These are phyloP conservation scores for Dipteronia dyeriana DNA, from an alignment of 345 rosid species.

Conservation along the genomic window DNA sequence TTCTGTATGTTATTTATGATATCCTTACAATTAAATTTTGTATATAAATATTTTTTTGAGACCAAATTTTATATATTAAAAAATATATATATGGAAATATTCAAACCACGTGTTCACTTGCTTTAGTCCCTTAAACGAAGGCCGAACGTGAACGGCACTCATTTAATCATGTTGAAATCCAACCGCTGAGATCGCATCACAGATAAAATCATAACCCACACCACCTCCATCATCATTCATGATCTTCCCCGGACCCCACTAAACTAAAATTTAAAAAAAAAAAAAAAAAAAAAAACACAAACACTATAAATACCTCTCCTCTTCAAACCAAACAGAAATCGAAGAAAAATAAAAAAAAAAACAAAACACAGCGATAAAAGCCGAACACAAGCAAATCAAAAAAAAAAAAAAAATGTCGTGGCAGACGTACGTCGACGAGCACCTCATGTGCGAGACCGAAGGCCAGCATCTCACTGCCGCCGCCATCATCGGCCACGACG, in stretches of 20 bases:
- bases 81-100: background rate
- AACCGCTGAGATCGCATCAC: conserved; percentile 26
- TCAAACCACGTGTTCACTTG: conserved; percentile 10
- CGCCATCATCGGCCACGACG: conserved; percentile 53
- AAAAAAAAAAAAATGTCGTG: conserved; percentile 38
- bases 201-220: background rate
- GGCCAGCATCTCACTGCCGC: conserved; percentile 44
- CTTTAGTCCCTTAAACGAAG: conserved; percentile 1
- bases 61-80: too few species aligned
- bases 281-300: background rate
- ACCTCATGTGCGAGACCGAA: conserved; percentile 51
- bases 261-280: background rate
- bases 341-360: background rate
- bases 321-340: conserved; percentile 20
- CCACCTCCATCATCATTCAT: background rate
- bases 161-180: conserved; percentile 23
- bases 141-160: conserved; percentile 36
- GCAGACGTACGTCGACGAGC: conserved; percentile 54
- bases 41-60: too few species aligned
- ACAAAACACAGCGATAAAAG: background rate
- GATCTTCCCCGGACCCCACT: conserved; percentile 12
- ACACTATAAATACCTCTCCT: conserved; percentile 27
- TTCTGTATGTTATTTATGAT: too few species aligned
- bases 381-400: background rate
- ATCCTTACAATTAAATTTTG: too few species aligned